These are phyloP conservation scores for Zelonia costaricensis DNA, from an alignment of 208 protist species.

Conservation along the genomic window DNA sequence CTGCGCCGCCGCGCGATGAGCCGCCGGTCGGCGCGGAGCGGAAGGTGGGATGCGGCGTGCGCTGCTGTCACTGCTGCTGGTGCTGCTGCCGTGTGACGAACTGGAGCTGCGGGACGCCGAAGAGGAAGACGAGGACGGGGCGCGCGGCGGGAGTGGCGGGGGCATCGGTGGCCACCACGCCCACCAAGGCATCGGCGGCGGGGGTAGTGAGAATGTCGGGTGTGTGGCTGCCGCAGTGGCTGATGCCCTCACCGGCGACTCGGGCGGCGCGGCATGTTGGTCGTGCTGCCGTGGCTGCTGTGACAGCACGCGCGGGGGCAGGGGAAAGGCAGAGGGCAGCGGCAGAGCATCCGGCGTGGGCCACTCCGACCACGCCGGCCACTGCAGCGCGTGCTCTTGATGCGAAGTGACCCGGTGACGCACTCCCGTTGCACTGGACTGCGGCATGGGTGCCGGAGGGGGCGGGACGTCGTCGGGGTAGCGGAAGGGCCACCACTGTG, in stretches of 20 bases:
- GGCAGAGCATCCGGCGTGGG: conserved; percentile 62
- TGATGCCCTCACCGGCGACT: background rate
- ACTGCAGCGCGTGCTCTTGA: too few species aligned
- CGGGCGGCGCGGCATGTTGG: conserved; percentile 12
- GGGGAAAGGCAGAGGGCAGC: conserved; percentile 61
- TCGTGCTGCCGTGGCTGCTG: too few species aligned
- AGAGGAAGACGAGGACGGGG: background rate
- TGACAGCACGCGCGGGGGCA: conserved; percentile 41
- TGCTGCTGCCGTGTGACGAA: conserved; percentile 1
- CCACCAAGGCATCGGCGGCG: conserved; percentile 29
- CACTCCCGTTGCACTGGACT: too few species aligned
- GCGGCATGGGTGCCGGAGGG: background rate
- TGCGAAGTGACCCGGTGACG: too few species aligned
- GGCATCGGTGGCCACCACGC: background rate
- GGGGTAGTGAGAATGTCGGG: conserved; percentile 8
- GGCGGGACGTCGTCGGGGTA: background rate
- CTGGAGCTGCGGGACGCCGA: too few species aligned
- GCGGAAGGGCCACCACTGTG: background rate
- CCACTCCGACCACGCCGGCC: conserved; percentile 23
- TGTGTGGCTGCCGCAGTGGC: background rate
- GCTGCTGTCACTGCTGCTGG: conserved; percentile 1
- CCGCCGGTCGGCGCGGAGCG: background rate
- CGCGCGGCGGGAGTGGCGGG: background rate
- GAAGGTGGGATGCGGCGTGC: background rate
- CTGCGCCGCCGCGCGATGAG: background rate